Evolutionary conservation across 495 filamentous ascomycete species (phyloP), one percentile per base, ranked within the genome.

Genomic region (Usnea hakonensis): DNA sequence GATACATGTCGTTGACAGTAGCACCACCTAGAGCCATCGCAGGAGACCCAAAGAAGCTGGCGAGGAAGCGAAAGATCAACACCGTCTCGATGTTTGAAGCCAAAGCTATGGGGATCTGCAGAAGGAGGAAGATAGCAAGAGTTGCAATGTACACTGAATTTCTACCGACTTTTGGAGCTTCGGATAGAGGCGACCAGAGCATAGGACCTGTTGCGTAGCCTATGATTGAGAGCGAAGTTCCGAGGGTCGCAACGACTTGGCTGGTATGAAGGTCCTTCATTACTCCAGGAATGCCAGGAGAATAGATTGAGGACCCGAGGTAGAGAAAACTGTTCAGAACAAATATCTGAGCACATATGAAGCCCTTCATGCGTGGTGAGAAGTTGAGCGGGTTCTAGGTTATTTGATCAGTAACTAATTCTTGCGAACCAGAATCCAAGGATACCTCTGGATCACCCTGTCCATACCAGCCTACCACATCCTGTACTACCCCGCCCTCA

Each of bases 1-100:
- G 81, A 66, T 90, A 95, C 78, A 96, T 89, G 72, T 96, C 91
- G 14, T 36, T 59, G n/a, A 73, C 63, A 2, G 67, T 70, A 26
- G 62, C 72, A n/a, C 70, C 69, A 13, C 71, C 72, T 1, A 65
- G 67, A 33, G 72, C 66, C 11, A 72, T 65, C 13, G 40, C 53
- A 0, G 71, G 67, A 35, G 63, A 58, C 23, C 72, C 72, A 41
- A 69, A 64, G 37, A 72, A 65, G n/a, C 71, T 68, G 8, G 58
- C 65, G 17, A 73, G 44, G 56, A 67, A 68, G 28, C 68, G 69
- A 13, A 72, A 61, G 21, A 67, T 46, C 2, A 72, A 43, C 8
- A 70, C 44, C 14, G 28, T 58, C 23, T 44, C 76, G 38, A 81
- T 73, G 61, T 82, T 81, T 0, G 62, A 71, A 0, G 78, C 74